phyloP scores from a whole-genome alignment of 768 basidiomycete species.

The Roridomyces roridus region DNA sequence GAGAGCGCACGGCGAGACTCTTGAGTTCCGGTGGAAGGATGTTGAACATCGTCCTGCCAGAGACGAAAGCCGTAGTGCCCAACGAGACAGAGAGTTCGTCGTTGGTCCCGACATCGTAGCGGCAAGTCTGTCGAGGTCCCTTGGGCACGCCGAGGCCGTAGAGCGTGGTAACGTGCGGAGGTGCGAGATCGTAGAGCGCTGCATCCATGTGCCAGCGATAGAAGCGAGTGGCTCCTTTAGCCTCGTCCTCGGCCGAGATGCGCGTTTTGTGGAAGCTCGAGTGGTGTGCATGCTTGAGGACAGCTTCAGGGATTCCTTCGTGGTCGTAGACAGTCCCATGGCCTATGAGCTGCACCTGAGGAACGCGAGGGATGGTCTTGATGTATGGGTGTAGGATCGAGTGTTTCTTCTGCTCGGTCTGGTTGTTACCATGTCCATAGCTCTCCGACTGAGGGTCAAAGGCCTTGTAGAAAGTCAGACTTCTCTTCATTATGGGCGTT shows the following conservation, averaged over 20 bases:
- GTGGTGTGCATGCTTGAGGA: constrained; percentile 87
- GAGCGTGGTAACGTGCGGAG: constrained; percentile 87
- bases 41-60: constrained; percentile 85
- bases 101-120: constrained; percentile 88
- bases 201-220: constrained; percentile 96
- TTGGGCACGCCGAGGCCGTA: constrained; percentile 78
- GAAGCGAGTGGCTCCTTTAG: constrained; percentile 79
- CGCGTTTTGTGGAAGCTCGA: constrained; percentile 85
- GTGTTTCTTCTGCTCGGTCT: constrained; percentile 72
- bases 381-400: constrained; percentile 90
- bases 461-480: constrained; percentile 48
- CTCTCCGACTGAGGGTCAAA: constrained; percentile 68
- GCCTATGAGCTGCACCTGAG: constrained; percentile 81
- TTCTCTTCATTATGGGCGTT: not conserved
- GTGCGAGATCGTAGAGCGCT: constrained; percentile 76
- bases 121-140: constrained; percentile 65
- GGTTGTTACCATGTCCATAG: constrained; percentile 91
- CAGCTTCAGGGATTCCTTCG: constrained; percentile 78
- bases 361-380: constrained; percentile 87
- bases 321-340: constrained; percentile 83
- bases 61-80: constrained; percentile 86
- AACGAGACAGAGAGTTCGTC: constrained; percentile 84
- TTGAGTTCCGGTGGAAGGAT: constrained; percentile 74
- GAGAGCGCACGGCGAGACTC: constrained; percentile 78
- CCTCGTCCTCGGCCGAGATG: constrained; percentile 77